Conservation (phyloP, 1,284 basidiomycete genomes). For the Cystobasidium pallidum region DNA sequence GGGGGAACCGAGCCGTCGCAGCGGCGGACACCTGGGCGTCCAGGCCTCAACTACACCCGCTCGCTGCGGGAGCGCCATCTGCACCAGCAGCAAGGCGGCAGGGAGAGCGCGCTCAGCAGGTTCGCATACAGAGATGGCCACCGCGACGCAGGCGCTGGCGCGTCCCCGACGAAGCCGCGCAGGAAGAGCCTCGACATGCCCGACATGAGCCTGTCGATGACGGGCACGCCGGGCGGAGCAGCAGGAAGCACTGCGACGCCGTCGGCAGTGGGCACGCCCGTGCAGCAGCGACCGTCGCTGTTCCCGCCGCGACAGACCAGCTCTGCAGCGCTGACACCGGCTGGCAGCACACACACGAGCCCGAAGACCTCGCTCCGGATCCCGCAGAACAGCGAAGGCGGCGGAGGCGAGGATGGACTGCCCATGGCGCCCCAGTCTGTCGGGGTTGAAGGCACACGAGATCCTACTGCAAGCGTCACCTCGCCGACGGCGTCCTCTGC, state of each 20-base stretch:
- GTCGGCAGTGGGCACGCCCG: conserved; percentile 15
- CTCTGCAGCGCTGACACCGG: conserved; percentile 1
- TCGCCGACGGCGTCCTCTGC: conserved; percentile 26
- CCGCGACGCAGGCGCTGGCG: conserved; percentile 6
- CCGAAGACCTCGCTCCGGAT: conserved; percentile 23
- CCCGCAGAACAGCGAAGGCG: conserved; percentile 6
- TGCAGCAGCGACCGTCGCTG: conserved; percentile 13
- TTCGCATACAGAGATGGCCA: neutral
- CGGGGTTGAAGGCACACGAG: neutral
- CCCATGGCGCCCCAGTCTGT: conserved; percentile 14
- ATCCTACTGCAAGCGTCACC: conserved; percentile 11
- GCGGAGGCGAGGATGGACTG: conserved; percentile 17
- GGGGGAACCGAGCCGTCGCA: neutral
- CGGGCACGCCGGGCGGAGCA: conserved; percentile 13
- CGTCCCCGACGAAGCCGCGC: conserved; percentile 34
- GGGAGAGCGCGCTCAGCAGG: neutral
- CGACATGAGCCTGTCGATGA: conserved; percentile 39
- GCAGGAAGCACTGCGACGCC: conserved; percentile 10
- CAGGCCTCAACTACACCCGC: conserved; percentile 25
- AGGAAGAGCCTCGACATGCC: conserved; percentile 43
- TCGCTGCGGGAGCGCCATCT: conserved; percentile 10
- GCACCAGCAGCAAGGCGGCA: conserved; percentile 32
- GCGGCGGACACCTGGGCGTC: neutral
- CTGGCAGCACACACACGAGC: conserved; percentile 10
- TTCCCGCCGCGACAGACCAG: conserved; percentile 19